A percentile compares a stretch with the other conserved stretches of the same genome.
phyloP scores from a whole-genome alignment of 306 rosid genomes.

The Casuarina glauca region DNA sequence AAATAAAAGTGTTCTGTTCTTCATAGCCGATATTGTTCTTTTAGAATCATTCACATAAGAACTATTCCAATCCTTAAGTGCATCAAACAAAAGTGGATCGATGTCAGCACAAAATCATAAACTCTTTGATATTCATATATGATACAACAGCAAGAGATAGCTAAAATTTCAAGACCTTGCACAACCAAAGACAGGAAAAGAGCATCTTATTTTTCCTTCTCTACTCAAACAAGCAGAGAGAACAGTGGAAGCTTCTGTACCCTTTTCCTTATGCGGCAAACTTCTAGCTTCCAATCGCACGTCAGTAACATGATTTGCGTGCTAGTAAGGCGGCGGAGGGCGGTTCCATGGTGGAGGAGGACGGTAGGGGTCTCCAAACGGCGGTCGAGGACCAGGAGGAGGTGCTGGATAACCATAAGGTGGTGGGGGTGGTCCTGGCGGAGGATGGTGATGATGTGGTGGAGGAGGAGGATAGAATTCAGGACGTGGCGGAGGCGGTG shows the following conservation, averaged over 20 bases:
- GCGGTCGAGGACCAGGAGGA: constrained; percentile 33
- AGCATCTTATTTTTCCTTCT: not conserved
- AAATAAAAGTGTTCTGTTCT: too few relatives aligned
- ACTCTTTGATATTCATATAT: not conserved
- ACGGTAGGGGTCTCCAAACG: constrained; percentile 21
- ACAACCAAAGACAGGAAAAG: not conserved
- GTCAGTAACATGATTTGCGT: not conserved
- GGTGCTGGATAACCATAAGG: constrained; percentile 2
- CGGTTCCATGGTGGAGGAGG: constrained; percentile 25
- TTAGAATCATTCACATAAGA: too few relatives aligned
- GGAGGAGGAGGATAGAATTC: constrained; percentile 15
- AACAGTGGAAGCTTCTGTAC: not conserved
- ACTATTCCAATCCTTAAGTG: not conserved
- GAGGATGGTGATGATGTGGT: constrained; percentile 17
- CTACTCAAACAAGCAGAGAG: not conserved
- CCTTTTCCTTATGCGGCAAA: not conserved
- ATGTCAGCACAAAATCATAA: not conserved
- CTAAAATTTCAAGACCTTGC: not conserved
- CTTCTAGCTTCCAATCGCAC: not conserved
- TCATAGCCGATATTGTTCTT: too few relatives aligned
- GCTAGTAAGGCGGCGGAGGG: constrained; percentile 25
- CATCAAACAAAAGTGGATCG: not conserved
- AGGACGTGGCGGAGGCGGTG: not conserved
- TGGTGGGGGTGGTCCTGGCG: constrained; percentile 31
- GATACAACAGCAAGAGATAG: not conserved